These are phyloP conservation scores for Crithidia fasciculata DNA, from an alignment of 208 protist species.

Conservation along the genomic window DNA sequence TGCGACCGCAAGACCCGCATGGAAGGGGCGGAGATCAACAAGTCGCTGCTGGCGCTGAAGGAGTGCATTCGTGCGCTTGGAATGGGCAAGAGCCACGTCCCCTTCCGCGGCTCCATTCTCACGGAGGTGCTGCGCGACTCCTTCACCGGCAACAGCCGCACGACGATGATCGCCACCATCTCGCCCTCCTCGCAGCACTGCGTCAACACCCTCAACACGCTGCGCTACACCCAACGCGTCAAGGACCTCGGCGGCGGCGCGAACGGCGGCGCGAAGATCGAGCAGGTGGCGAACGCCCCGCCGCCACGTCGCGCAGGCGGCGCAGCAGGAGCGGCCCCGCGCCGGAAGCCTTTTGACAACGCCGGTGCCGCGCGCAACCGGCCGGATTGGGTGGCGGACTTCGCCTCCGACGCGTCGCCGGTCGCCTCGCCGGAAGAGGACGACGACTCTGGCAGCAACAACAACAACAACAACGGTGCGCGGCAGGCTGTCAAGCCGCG, in stretches of 20 bases:
- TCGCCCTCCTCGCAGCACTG: conserved; percentile 86
- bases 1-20: conserved; percentile 95
- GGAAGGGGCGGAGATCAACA: conserved; percentile 99
- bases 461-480: conserved; percentile 8
- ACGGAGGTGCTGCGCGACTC: conserved; percentile 97
- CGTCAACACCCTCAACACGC: conserved; percentile 98
- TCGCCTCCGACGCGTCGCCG: conserved; percentile 38
- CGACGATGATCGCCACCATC: conserved; percentile 97
- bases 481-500: conserved; percentile 20
- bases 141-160: conserved; percentile 97
- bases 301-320: conserved; percentile 15
- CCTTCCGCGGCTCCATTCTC: conserved; percentile 98
- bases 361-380: conserved; percentile 45
- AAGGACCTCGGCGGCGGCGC: conserved; percentile 87
- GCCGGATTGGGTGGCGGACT: conserved; percentile 85
- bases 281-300: conserved; percentile 46
- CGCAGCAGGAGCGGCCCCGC: conserved; percentile 1
- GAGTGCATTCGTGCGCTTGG: conserved; percentile 98
- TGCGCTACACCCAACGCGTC: conserved; percentile 98
- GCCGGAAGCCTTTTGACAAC: conserved; percentile 50
- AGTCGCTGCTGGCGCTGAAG: conserved; percentile 98
- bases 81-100: conserved; percentile 95
- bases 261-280: conserved; percentile 48
- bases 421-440: conserved; percentile 14
- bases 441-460: conserved; percentile 10